These are phyloP conservation scores for Capronia coronata DNA, from an alignment of 2,329 filamentous ascomycete species.

Conservation along the genomic window DNA sequence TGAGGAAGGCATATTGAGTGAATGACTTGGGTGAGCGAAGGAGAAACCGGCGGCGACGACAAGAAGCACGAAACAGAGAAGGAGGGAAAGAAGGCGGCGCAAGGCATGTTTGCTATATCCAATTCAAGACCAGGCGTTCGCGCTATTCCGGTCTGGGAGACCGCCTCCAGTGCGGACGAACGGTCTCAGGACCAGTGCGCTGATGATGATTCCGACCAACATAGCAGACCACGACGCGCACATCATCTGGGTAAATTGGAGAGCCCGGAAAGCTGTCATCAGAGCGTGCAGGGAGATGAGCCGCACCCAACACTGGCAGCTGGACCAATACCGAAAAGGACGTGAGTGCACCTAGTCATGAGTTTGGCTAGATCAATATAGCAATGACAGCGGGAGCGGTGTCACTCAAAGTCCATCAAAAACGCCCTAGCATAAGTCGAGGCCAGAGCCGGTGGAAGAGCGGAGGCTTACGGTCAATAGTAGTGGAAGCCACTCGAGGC, in stretches of 20 bases:
- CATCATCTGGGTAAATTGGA: slow-evolving; percentile 3
- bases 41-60: slow-evolving; percentile 10
- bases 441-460: neutral
- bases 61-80: slow-evolving; percentile 12
- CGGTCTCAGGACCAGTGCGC: neutral
- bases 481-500: neutral
- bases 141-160: slow-evolving; percentile 1
- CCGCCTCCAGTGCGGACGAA: neutral
- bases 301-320: neutral
- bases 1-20: slow-evolving; percentile 28
- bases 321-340: slow-evolving; percentile 2
- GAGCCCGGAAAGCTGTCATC: neutral
- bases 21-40: slow-evolving; percentile 16
- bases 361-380: neutral
- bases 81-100: slow-evolving; percentile 3
- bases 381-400: neutral
- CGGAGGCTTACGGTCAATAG: neutral
- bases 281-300: slow-evolving; percentile 2
- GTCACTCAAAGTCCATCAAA: neutral
- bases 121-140: neutral
- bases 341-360: neutral
- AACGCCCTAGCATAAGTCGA: neutral
- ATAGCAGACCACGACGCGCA: neutral
- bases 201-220: neutral
- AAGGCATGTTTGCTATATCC: slow-evolving; percentile 6